Conservation (phyloP, 768 basidiomycete species). For the Pseudohyphozyma bogoriensis region DNA sequence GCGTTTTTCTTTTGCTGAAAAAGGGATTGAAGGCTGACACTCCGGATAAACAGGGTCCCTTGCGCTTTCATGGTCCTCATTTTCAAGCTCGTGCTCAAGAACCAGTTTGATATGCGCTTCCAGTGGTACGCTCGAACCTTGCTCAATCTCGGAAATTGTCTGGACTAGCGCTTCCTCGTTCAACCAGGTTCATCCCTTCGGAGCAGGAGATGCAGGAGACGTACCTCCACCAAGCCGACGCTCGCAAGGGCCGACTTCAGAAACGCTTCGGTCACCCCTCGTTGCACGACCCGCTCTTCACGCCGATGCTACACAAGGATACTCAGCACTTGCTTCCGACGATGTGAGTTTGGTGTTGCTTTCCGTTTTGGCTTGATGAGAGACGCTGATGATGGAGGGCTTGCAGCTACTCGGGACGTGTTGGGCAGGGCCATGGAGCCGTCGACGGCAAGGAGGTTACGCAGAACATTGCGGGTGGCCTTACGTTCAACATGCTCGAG, state of each 20-base stretch:
- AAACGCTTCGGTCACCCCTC: conserved; percentile 94
- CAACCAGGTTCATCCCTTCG: conserved; percentile 60
- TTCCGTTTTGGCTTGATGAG: background rate
- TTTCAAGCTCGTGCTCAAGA: conserved; percentile 78
- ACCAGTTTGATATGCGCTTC: conserved; percentile 43
- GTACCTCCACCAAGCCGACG: conserved; percentile 66
- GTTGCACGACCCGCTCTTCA: conserved; percentile 46
- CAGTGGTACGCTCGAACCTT: conserved; percentile 3
- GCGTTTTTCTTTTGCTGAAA: background rate
- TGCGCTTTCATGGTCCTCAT: conserved; percentile 64
- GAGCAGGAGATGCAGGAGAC: conserved; percentile 69
- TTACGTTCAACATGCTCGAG: conserved; percentile 22
- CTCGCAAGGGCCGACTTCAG: conserved; percentile 61
- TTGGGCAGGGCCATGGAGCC: conserved; percentile 15
- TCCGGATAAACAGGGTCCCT: conserved; percentile 57
- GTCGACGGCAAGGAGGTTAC: conserved; percentile 23
- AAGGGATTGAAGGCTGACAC: background rate
- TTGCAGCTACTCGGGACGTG: conserved; percentile 24
- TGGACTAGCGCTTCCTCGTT: conserved; percentile 50
- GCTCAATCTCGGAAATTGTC: background rate
- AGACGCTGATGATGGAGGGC: background rate
- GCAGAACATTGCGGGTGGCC: conserved; percentile 15
- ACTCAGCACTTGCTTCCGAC: conserved; percentile 36
- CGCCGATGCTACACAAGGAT: conserved; percentile 40
- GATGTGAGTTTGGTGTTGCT: conserved; percentile 18